Evolutionary conservation across 805 yeast genomes (phyloP).

Genomic region (Wickerhamiella domercqiae): DNA sequence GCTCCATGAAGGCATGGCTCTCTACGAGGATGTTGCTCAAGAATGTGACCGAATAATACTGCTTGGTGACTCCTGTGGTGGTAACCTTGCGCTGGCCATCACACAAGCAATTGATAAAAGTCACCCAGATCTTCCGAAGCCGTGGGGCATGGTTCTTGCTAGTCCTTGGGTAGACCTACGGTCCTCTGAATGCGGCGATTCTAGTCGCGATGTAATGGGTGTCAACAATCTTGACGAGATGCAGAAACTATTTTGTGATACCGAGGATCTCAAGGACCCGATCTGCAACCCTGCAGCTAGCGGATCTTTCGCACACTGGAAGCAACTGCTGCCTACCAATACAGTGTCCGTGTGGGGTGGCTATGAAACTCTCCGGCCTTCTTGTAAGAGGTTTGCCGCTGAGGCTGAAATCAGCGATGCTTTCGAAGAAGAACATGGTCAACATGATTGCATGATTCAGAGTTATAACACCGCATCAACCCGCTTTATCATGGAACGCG

Average conservation of each 20-base stretch:
- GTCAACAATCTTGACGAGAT: slow-evolving; percentile 8
- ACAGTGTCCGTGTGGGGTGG: slow-evolving; percentile 16
- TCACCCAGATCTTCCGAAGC: slow-evolving; percentile 2
- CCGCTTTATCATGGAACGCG: slow-evolving; percentile 3
- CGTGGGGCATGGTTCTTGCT: slow-evolving; percentile 7
- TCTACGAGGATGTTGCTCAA: slow-evolving; percentile 14
- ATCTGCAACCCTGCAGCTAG: slow-evolving; percentile 9
- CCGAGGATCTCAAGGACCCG: slow-evolving; percentile 9
- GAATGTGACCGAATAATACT: slow-evolving; percentile 15
- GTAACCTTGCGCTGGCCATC: slow-evolving; percentile 17
- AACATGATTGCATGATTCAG: slow-evolving; percentile 17
- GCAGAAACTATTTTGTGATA: neutral
- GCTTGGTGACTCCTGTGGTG: slow-evolving; percentile 25
- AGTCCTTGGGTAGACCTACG: slow-evolving; percentile 14
- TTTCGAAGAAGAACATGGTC: slow-evolving; percentile 15
- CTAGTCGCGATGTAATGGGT: slow-evolving; percentile 8
- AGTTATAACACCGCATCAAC: slow-evolving; percentile 10
- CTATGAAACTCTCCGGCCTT: slow-evolving; percentile 10
- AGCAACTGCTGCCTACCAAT: slow-evolving; percentile 8
- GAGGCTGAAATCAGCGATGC: slow-evolving; percentile 4
- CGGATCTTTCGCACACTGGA: slow-evolving; percentile 11
- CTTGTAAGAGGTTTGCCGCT: slow-evolving; percentile 9
- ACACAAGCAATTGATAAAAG: slow-evolving; percentile 4
- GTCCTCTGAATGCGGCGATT: slow-evolving; percentile 2
- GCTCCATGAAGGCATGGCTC: slow-evolving; percentile 15